Conservation (phyloP, 805 yeast species). For the Saccharomycopsis selenospora region DNA sequence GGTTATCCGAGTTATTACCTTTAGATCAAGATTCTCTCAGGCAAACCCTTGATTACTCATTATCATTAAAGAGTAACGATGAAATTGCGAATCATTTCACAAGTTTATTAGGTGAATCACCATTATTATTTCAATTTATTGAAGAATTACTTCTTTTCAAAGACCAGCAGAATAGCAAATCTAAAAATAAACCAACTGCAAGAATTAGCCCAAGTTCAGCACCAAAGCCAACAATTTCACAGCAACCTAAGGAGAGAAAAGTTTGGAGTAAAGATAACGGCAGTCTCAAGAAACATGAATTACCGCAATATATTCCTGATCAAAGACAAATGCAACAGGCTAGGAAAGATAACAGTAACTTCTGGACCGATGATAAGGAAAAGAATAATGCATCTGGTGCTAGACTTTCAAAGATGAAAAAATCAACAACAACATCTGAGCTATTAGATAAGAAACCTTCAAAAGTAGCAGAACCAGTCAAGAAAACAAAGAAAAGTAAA, state of each 20-base stretch:
- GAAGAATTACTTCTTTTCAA: slow-evolving; percentile 29
- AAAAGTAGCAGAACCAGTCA: slow-evolving; percentile 21
- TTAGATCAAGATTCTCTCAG: slow-evolving; percentile 48
- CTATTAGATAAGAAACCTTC: slow-evolving; percentile 35
- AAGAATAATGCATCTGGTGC: slow-evolving; percentile 3
- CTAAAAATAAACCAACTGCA: slow-evolving; percentile 8
- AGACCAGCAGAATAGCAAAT: slow-evolving; percentile 25
- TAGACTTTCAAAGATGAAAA: slow-evolving; percentile 19
- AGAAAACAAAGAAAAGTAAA: slow-evolving; percentile 32
- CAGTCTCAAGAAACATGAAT: too few species aligned
- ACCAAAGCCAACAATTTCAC: slow-evolving; percentile 1
- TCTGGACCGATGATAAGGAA: slow-evolving; percentile 7
- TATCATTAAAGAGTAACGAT: slow-evolving; percentile 38
- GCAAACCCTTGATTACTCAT: slow-evolving; percentile 50
- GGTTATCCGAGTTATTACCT: slow-evolving; percentile 38
- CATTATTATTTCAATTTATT: slow-evolving; percentile 43
- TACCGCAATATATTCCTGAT: neutral
- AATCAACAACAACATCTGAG: slow-evolving; percentile 41
- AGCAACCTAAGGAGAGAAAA: neutral
- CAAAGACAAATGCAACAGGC: neutral
- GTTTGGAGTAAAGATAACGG: neutral
- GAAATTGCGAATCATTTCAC: slow-evolving; percentile 47
- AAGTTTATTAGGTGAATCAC: slow-evolving; percentile 51
- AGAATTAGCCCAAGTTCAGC: neutral
- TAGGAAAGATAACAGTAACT: neutral